Evolutionary conservation across 805 yeast species (phyloP), one percentile per base, ranked within the genome.

Genomic region (Tetrapisispora namnaoensis): DNA sequence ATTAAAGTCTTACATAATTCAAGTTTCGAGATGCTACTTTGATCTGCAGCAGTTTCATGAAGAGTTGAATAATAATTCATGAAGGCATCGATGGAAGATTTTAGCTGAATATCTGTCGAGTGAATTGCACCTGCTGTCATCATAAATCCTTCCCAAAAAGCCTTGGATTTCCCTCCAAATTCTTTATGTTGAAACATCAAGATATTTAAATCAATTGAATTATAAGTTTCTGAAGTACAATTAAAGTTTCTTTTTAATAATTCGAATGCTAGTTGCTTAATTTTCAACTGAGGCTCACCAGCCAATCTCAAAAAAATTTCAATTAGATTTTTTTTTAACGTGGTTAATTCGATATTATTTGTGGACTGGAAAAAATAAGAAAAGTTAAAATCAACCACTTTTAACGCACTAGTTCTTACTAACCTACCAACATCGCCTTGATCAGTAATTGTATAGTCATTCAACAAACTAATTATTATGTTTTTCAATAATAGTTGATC

Each of bases 391-490:
- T 20, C 40, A 22, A 42, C 40, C 37, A 65, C 57, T 18, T 27
- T 24, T 0, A 45, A 44, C 3, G 82, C 70, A 0, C 82, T 73
- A 1, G 60, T 53, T 43, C 98, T 69, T 1, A 88, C 76, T 56
- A 79, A 75, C 43, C 86, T 78, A 2, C 98, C 98, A n/a, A 89
- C 90, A 67, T 90, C 98, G 10, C 98, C 98, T 58, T 86, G 84
- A 27, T 78, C 78, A 0, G 91, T 85, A 2, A 76, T 68, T 0
- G 95, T 78, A 61, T 89, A 88, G 57, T 90, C 96, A 52, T 83
- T 82, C 14, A 91, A 63, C 34, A 78, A 75, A 1, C 52, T 54
- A 24, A 40, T 22, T 13, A 32, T 17, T 11, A 40, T 30, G 3
- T 34, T n/a, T 14, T 22, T 24, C 14, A 34, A 30, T 32, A 21